Conservation (phyloP, 208 protist species). For the Wallacemonas collosoma region DNA sequence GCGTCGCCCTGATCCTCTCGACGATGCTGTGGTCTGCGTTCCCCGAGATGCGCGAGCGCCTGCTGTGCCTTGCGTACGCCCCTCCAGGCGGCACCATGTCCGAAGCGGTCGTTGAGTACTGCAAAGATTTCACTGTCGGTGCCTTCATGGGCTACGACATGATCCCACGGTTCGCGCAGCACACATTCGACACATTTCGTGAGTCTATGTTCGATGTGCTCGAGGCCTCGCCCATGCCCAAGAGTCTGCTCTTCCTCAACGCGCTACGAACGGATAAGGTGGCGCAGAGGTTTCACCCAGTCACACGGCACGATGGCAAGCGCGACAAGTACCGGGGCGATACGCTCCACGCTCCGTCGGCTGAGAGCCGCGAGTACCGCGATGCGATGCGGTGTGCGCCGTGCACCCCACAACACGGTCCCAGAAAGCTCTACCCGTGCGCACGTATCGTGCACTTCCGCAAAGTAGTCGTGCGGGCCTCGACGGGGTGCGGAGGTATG, state of each 20-base stretch:
- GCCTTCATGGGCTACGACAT: constrained; percentile 82
- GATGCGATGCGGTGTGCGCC: constrained; percentile 31
- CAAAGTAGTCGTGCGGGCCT: constrained; percentile 45
- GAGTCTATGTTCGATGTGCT: constrained; percentile 78
- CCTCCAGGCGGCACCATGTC: constrained; percentile 81
- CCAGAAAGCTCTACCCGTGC: constrained; percentile 61
- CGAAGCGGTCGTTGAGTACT: constrained; percentile 64
- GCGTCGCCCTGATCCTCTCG: constrained; percentile 71
- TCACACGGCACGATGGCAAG: neutral
- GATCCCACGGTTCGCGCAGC: constrained; percentile 70
- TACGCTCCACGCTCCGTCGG: constrained; percentile 1
- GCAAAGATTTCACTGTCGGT: constrained; percentile 58
- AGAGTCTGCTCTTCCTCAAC: constrained; percentile 72
- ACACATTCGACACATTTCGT: constrained; percentile 80
- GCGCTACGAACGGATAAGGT: constrained; percentile 32
- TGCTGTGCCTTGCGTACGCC: constrained; percentile 79
- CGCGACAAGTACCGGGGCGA: constrained; percentile 5
- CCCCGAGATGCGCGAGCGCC: constrained; percentile 45
- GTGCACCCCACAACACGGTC: constrained; percentile 21
- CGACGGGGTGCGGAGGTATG: constrained; percentile 8
- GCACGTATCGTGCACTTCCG: constrained; percentile 68
- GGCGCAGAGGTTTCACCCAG: constrained; percentile 29
- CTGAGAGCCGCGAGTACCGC: constrained; percentile 42
- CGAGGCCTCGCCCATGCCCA: constrained; percentile 52
- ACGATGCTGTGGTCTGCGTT: constrained; percentile 60